Conservation (phyloP, 306 rosid genomes). For the Neltuma alba region DNA sequence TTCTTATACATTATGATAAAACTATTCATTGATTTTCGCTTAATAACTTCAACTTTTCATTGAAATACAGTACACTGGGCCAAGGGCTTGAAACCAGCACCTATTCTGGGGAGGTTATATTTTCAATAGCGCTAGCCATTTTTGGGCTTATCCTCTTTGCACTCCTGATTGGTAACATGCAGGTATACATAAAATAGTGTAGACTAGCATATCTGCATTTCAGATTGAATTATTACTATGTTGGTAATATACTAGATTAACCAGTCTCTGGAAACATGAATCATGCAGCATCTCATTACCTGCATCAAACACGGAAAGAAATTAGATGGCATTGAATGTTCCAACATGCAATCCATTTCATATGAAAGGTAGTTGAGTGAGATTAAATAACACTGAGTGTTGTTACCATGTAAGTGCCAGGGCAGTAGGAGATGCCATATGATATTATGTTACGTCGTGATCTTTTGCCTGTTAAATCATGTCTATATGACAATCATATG, state of each 20-base stretch:
- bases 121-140: slow-evolving; percentile 90
- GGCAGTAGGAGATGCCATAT: slow-evolving; percentile 21
- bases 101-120: slow-evolving; percentile 88
- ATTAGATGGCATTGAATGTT: slow-evolving; percentile 1
- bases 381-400: slow-evolving; percentile 7
- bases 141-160: slow-evolving; percentile 95
- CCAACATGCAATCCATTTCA: slow-evolving; percentile 9
- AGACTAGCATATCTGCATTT: slow-evolving; percentile 13
- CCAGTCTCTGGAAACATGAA: slow-evolving; percentile 17
- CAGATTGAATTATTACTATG: slow-evolving; percentile 24
- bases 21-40: not conserved
- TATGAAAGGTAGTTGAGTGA: slow-evolving; percentile 8
- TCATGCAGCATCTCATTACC: not conserved
- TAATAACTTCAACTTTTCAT: slow-evolving; percentile 8
- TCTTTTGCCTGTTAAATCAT: slow-evolving; percentile 13
- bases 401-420: not conserved
- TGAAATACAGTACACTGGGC: slow-evolving; percentile 86
- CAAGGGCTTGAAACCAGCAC: slow-evolving; percentile 98
- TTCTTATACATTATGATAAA: not conserved
- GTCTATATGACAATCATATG: slow-evolving; percentile 21
- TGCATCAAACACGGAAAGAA: not conserved
- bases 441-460: not conserved
- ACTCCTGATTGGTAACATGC: slow-evolving; percentile 98
- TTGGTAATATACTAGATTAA: slow-evolving; percentile 8
- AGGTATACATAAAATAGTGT: slow-evolving; percentile 59